These are phyloP conservation scores for Pythium dissotocum DNA, from an alignment of 352 stramenopile species.

Conservation along the genomic window DNA sequence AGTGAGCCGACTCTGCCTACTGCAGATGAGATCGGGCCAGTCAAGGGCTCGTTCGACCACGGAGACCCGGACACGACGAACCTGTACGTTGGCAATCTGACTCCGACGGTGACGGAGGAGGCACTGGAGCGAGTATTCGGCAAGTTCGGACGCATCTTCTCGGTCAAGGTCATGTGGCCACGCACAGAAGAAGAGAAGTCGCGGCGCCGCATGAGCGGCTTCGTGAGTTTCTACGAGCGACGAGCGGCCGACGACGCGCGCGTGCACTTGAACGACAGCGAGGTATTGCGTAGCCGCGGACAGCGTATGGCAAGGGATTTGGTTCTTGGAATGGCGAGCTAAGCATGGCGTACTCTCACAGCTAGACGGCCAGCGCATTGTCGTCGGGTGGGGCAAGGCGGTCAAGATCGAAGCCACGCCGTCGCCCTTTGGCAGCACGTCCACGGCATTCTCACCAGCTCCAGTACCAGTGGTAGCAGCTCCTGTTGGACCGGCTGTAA, in stretches of 20 bases:
- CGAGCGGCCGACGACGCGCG: constrained; percentile 83
- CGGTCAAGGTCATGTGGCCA: constrained; percentile 99
- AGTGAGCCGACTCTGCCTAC: constrained; percentile 13
- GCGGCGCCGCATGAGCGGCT: constrained; percentile 91
- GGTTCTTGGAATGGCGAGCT: constrained; percentile 3
- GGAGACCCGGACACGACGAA: constrained; percentile 91
- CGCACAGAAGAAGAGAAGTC: constrained; percentile 91
- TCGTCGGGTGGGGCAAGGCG: constrained; percentile 81
- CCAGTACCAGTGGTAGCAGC: neutral
- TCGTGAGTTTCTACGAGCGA: constrained; percentile 94
- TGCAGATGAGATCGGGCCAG: constrained; percentile 16
- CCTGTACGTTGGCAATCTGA: constrained; percentile 94
- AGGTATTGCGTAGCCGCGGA: constrained; percentile 38
- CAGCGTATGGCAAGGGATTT: constrained; percentile 9
- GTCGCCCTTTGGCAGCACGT: neutral
- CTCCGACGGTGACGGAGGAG: constrained; percentile 92
- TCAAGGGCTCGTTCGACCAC: constrained; percentile 82
- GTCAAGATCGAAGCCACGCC: constrained; percentile 59
- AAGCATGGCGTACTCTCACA: constrained; percentile 28
- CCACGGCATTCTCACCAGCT: constrained; percentile 6
- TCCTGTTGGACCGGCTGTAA: neutral
- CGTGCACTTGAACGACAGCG: constrained; percentile 61
- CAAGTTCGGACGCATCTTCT: constrained; percentile 91
- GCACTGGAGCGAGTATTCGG: constrained; percentile 85
- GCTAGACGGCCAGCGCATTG: constrained; percentile 73